These are phyloP conservation scores for Lachnum nothofagi DNA, from an alignment of 2,329 filamentous ascomycete species.

Conservation along the genomic window DNA sequence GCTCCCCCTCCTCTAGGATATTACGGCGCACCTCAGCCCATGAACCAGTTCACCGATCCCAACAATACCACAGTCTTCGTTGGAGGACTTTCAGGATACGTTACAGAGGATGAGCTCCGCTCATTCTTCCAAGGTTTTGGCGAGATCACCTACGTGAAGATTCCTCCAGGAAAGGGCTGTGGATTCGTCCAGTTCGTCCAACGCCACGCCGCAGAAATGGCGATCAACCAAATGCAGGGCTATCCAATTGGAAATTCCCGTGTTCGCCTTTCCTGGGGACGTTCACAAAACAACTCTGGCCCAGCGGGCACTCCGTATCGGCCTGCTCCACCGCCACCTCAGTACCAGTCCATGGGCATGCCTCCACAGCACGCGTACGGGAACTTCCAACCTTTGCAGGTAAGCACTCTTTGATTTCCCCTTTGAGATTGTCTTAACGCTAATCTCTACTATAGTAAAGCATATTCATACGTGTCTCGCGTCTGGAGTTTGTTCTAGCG, in stretches of 20 bases:
- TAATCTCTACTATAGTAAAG: constrained; percentile 28
- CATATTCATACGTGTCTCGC: constrained; percentile 31
- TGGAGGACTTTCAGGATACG: constrained; percentile 91
- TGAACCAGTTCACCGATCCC: constrained; percentile 99
- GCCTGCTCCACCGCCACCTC: constrained; percentile 76
- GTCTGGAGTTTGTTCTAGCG: constrained; percentile 34
- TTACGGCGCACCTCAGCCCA: constrained; percentile 68
- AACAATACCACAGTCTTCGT: constrained; percentile 99
- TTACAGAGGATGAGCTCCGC: constrained; percentile 98
- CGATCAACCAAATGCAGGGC: constrained; percentile 99
- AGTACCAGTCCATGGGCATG: constrained; percentile 59
- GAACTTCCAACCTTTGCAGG: constrained; percentile 33
- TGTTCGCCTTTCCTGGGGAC: constrained; percentile 94
- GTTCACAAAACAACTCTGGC: constrained; percentile 98
- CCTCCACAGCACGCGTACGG: constrained; percentile 32
- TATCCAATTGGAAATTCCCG: constrained; percentile 99
- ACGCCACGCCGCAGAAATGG: constrained; percentile 98
- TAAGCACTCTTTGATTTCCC: constrained; percentile 15
- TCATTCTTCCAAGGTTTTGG: constrained; percentile 99
- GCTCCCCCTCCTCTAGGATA: constrained; percentile 57
- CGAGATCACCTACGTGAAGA: constrained; percentile 99
- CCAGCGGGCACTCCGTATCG: constrained; percentile 93
- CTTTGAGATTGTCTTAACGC: not conserved
- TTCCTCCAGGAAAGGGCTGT: constrained; percentile 96
- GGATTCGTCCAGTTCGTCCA: constrained; percentile 99